Base-by-base conservation (phyloP, 176 grass and related monocot genomes). In the Cenchrus americanus region DNA sequence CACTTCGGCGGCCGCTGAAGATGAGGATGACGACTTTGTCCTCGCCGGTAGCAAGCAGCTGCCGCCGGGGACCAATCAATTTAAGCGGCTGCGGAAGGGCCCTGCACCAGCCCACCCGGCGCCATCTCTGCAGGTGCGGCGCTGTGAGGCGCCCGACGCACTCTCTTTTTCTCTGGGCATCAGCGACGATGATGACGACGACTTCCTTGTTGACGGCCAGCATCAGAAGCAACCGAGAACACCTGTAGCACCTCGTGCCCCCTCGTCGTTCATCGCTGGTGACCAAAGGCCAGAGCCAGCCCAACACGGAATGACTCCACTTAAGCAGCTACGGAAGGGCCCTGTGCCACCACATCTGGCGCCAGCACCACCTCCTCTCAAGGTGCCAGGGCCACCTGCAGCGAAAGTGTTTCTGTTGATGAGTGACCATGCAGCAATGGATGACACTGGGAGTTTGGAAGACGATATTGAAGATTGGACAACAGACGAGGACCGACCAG, bases 391-490 rank as follows among this genome's bases (percentile, higher is more conserved):
- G 8, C 65, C 14, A 27, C 5, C 34, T n/a, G 0, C 40, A 4
- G 27, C 21, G 27, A 75, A 88, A 46, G 59, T 57, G 7, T 75
- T 66, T 92, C 86, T 76, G 13, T 42, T 48, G 24, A 63, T 80
- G 9, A 73, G 37, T 52, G 67, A 52, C 2, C 48, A 42, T 42
- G 52, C 19, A 42, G 42, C 21, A 24, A 23, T 65, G 8, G 81
- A 61, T 74, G 48, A 88, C 34, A 37, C 83, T 77, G 72, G 79
- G 48, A 90, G 83, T 32, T 42, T 65, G 1, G 88, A 92, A 47
- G 94, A 96, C 30, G 94, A 91, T 34, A 93, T 96, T 2, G 94
- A 93, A 41, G 69, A 69, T 48, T 93, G 82, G 61, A 89, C 86
- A 2, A 89, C 86, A 3, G 83, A 93, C 3, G 94, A 96, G 40